Conservation (phyloP, 176 grass and related monocot genomes). For the Oropetium thomaeum region DNA sequence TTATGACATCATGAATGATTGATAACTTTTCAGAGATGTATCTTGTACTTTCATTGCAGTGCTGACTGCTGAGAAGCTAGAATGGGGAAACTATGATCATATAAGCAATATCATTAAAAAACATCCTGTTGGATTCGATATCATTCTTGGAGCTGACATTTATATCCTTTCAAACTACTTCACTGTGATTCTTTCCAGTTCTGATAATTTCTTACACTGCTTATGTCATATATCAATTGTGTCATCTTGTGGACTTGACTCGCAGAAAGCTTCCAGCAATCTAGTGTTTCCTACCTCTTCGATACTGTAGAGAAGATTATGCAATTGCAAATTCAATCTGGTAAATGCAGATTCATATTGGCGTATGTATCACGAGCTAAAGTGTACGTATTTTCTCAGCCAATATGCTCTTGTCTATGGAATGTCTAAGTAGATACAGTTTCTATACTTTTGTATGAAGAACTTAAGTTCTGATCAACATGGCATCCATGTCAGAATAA, state of each 20-base stretch:
- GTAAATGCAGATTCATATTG: conserved; percentile 82
- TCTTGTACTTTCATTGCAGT: conserved; percentile 47
- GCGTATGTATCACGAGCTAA: conserved; percentile 90
- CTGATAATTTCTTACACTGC: background rate
- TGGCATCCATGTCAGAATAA: background rate
- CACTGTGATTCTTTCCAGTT: background rate
- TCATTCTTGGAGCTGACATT: conserved; percentile 93
- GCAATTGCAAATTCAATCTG: conserved; percentile 41
- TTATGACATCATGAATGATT: background rate
- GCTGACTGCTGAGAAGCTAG: conserved; percentile 80
- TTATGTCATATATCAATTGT: conserved; percentile 14
- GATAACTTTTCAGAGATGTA: conserved; percentile 21
- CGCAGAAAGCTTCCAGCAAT: conserved; percentile 90
- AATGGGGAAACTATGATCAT: conserved; percentile 83
- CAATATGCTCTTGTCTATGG: conserved; percentile 2
- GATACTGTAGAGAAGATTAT: conserved; percentile 78
- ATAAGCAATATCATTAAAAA: conserved; percentile 60
- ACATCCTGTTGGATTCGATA: conserved; percentile 79
- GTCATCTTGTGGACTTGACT: conserved; percentile 58
- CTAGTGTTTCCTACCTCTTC: conserved; percentile 81
- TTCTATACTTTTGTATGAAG: background rate
- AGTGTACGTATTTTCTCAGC: conserved; percentile 64
- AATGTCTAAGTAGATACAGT: background rate
- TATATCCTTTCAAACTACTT: conserved; percentile 76
- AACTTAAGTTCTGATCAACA: background rate